phyloP scores from a whole-genome alignment of 2,329 filamentous ascomycete species.

The Phaeosphaeriaceae sp. region DNA sequence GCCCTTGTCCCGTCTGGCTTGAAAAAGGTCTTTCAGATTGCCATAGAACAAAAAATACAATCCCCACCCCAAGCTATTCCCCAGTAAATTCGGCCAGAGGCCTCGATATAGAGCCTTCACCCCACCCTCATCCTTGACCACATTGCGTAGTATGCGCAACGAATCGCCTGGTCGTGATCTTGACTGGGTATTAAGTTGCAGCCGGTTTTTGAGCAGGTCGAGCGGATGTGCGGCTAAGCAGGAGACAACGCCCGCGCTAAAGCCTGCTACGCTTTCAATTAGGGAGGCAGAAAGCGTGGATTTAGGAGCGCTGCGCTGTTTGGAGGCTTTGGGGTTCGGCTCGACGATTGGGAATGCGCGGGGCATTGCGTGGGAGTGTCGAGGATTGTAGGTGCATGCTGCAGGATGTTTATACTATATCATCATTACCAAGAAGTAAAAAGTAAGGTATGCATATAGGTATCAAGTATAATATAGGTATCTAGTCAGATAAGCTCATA shows the following conservation, averaged over 20 bases:
- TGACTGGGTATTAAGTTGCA: constrained; percentile 66
- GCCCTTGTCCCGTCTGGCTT: constrained; percentile 47
- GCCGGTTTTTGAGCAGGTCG: constrained; percentile 93
- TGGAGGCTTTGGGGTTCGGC: constrained; percentile 35
- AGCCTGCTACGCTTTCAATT: constrained; percentile 87
- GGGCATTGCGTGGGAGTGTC: constrained; percentile 49
- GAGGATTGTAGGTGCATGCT: constrained; percentile 30
- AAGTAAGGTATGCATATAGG: background rate
- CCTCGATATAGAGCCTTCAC: constrained; percentile 83
- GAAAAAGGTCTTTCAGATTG: constrained; percentile 63
- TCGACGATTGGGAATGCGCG: constrained; percentile 58
- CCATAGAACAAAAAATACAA: constrained; percentile 85
- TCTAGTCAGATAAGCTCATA: background rate
- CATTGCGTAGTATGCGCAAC: constrained; percentile 58
- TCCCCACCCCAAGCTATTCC: constrained; percentile 89
- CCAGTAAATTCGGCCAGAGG: constrained; percentile 85
- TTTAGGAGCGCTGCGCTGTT: constrained; percentile 37
- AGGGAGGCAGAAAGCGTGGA: constrained; percentile 66
- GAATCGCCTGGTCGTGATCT: constrained; percentile 60
- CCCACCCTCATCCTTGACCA: constrained; percentile 62
- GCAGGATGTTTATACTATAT: constrained; percentile 2
- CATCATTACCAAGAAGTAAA: background rate
- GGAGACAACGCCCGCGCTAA: constrained; percentile 84
- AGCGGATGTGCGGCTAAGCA: constrained; percentile 90
- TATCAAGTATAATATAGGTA: background rate